A percentile compares a stretch with the other conserved stretches of the same genome.
Conservation (phyloP, 1,139 yeast genomes). For the Suhomyces coccinellae region DNA sequence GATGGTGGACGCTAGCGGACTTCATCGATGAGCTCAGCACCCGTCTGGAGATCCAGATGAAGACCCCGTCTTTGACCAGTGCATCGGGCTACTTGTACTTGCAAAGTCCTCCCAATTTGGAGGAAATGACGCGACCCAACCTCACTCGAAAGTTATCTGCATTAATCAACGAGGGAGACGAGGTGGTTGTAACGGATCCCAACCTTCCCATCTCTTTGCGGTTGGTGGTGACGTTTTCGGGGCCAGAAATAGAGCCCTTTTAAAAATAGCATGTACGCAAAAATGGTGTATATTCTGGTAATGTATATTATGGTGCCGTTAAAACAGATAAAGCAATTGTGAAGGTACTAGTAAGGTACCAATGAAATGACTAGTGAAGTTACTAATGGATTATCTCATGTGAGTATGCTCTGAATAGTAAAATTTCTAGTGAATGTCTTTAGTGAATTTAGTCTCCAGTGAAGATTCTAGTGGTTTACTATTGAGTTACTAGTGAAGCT, state of each 20-base stretch:
- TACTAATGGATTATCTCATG: too few species aligned
- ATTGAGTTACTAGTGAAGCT: too few species aligned
- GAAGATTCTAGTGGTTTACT: too few species aligned
- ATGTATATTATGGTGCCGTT: too few species aligned
- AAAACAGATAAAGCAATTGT: too few species aligned
- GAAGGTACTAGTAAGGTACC: too few species aligned
- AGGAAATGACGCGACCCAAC: slow-evolving; percentile 50
- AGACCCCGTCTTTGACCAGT: slow-evolving; percentile 53
- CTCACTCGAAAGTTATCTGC: slow-evolving; percentile 34
- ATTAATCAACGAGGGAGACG: slow-evolving; percentile 48
- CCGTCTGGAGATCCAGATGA: slow-evolving; percentile 42
- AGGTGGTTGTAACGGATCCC: slow-evolving; percentile 59
- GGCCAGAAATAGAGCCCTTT: slow-evolving; percentile 1
- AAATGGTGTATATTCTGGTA: background rate
- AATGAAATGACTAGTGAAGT: too few species aligned
- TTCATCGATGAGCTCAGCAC: slow-evolving; percentile 43
- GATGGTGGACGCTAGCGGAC: slow-evolving; percentile 48
- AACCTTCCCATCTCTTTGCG: slow-evolving; percentile 48
- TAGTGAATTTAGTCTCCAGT: too few species aligned
- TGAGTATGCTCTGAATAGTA: too few species aligned
- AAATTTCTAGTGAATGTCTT: too few species aligned
- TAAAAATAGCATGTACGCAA: background rate
- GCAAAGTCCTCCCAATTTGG: slow-evolving; percentile 52
- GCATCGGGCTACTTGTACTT: slow-evolving; percentile 46
- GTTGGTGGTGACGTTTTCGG: slow-evolving; percentile 17